Percentiles rank a stretch among this genome's conserved stretches.
phyloP scores from a whole-genome alignment of 1,284 basidiomycete genomes.

The Fomitopsis palustris region DNA sequence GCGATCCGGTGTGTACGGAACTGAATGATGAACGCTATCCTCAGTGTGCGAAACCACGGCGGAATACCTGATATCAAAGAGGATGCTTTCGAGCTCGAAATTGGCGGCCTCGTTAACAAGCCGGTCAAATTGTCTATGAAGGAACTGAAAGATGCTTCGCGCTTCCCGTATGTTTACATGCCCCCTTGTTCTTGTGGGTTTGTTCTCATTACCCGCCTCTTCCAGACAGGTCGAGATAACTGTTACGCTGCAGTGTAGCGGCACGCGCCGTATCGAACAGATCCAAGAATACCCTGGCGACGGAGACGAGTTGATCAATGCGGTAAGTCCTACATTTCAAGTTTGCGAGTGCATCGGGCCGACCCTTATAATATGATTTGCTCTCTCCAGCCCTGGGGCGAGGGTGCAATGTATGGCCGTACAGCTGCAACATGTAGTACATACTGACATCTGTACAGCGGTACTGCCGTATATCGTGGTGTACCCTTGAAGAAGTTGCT shows the following conservation, averaged over 20 bases:
- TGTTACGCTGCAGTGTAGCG: slow-evolving; percentile 52
- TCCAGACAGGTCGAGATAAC: slow-evolving; percentile 46
- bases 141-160: slow-evolving; percentile 42
- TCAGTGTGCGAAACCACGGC: slow-evolving; percentile 45
- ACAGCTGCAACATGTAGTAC: not conserved
- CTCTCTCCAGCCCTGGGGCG: slow-evolving; percentile 41
- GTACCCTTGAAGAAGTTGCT: slow-evolving; percentile 53
- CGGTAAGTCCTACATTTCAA: slow-evolving; percentile 15
- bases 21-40: not conserved
- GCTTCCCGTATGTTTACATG: slow-evolving; percentile 36
- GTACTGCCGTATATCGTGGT: slow-evolving; percentile 38
- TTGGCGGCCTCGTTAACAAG: slow-evolving; percentile 46
- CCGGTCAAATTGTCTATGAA: slow-evolving; percentile 41
- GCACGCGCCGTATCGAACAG: slow-evolving; percentile 51
- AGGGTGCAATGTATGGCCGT: slow-evolving; percentile 47
- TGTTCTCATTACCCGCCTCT: not conserved
- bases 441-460: slow-evolving; percentile 14
- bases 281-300: slow-evolving; percentile 54
- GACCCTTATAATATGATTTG: not conserved
- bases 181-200: not conserved
- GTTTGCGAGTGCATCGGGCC: not conserved
- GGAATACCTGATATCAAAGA: slow-evolving; percentile 44
- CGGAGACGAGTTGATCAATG: slow-evolving; percentile 53
- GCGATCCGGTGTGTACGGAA: not conserved
- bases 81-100: slow-evolving; percentile 42